Evolutionary conservation across 2,329 filamentous ascomycete species (phyloP).

Genomic region (Hymenoscyphus scutula): DNA sequence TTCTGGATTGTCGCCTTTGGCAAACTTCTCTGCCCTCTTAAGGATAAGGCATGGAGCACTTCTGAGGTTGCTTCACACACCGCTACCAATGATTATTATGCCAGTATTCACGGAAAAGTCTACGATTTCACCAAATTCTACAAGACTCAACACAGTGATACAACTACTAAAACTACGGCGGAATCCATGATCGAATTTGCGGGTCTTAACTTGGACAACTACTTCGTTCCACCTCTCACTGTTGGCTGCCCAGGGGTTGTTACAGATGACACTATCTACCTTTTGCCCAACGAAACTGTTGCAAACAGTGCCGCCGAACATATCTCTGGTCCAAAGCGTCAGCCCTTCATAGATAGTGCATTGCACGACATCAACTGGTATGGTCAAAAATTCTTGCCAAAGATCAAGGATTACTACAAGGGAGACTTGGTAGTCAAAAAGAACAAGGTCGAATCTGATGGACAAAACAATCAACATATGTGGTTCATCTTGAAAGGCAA

Average conservation of each 20-base stretch:
- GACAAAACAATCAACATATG: conserved; percentile 62
- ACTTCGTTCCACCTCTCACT: conserved; percentile 77
- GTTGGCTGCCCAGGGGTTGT: conserved; percentile 74
- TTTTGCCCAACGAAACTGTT: conserved; percentile 65
- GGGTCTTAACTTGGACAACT: conserved; percentile 76
- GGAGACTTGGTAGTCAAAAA: conserved; percentile 76
- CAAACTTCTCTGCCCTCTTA: conserved; percentile 82
- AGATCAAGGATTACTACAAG: conserved; percentile 82
- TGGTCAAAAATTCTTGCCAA: conserved; percentile 66
- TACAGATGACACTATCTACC: conserved; percentile 50
- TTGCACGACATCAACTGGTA: conserved; percentile 76
- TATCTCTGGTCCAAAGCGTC: conserved; percentile 60
- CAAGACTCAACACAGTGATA: conserved; percentile 80
- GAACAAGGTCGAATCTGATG: conserved; percentile 60
- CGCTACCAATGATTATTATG: conserved; percentile 76
- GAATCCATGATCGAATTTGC: conserved; percentile 73
- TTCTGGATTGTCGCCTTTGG: conserved; percentile 94
- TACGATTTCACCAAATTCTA: conserved; percentile 93
- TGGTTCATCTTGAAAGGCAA: conserved; percentile 78
- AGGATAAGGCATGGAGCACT: conserved; percentile 80
- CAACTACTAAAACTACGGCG: conserved; percentile 55
- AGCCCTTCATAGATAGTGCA: conserved; percentile 53
- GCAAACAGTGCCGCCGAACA: conserved; percentile 57
- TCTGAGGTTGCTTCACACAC: conserved; percentile 69
- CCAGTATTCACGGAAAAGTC: conserved; percentile 81